Conservation (phyloP, 352 stramenopile genomes). For the Phytophthora sp. region DNA sequence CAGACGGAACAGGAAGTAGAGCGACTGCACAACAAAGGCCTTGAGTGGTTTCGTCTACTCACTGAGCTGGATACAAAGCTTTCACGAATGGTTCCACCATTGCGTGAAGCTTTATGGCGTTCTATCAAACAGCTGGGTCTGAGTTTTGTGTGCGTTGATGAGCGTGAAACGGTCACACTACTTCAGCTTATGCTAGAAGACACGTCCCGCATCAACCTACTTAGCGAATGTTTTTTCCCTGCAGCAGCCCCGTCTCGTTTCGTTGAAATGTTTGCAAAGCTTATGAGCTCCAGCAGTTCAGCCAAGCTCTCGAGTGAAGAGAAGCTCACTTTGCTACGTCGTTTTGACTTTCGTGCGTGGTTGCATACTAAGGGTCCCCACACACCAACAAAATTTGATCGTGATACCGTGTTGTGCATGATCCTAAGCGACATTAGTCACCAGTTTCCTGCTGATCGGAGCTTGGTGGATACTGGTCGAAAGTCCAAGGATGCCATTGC, state of each 20-base stretch:
- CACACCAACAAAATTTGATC: constrained; percentile 77
- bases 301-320: constrained; percentile 75
- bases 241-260: constrained; percentile 73
- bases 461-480: constrained; percentile 15
- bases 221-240: constrained; percentile 86
- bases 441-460: constrained; percentile 58
- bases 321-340: constrained; percentile 69
- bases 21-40: constrained; percentile 70
- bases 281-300: constrained; percentile 79
- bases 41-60: constrained; percentile 85
- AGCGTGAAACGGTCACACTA: constrained; percentile 80
- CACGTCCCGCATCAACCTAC: constrained; percentile 73
- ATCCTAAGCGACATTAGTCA: constrained; percentile 73
- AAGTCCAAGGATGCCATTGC: constrained; percentile 24
- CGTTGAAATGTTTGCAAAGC: constrained; percentile 88
- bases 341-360: constrained; percentile 84
- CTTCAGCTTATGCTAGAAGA: constrained; percentile 89
- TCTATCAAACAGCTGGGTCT: constrained; percentile 84
- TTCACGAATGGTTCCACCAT: constrained; percentile 76
- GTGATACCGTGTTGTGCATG: constrained; percentile 81
- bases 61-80: constrained; percentile 84
- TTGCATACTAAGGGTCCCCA: constrained; percentile 57
- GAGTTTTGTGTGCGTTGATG: constrained; percentile 83
- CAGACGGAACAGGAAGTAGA: constrained; percentile 47
- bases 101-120: constrained; percentile 84